phyloP scores from a whole-genome alignment of 1,284 basidiomycete genomes.

The Thecaphora thlaspeos region DNA sequence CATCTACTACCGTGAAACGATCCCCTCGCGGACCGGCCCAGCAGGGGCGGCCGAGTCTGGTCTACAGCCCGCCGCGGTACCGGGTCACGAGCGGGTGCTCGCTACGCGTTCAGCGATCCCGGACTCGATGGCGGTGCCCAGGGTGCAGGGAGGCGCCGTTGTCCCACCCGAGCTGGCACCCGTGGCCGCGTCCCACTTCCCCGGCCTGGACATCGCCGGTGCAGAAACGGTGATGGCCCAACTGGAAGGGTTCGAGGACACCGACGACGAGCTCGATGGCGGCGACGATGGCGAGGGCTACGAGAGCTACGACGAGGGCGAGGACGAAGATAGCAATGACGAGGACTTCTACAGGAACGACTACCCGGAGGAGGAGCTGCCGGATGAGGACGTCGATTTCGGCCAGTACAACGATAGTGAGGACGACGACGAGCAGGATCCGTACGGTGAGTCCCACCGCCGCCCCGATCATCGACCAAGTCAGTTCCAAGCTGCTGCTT shows the following conservation, averaged over 20 bases:
- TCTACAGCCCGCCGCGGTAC: conserved; percentile 20
- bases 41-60: conserved; percentile 22
- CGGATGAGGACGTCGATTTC: conserved; percentile 36
- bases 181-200: conserved; percentile 10
- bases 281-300: conserved; percentile 20
- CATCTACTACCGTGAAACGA: conserved; percentile 49
- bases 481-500: neutral
- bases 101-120: conserved; percentile 9
- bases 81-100: conserved; percentile 21
- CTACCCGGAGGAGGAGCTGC: conserved; percentile 49
- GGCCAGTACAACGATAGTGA: conserved; percentile 17
- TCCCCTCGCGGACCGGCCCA: conserved; percentile 27
- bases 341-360: conserved; percentile 56
- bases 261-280: conserved; percentile 27
- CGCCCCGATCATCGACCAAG: neutral
- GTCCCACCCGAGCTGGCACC: conserved; percentile 18
- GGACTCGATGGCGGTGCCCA: conserved; percentile 20
- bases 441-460: conserved; percentile 22
- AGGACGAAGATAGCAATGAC: conserved; percentile 55
- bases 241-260: conserved; percentile 26
- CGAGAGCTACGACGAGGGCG: conserved; percentile 46
- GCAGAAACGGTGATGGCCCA: conserved; percentile 21
- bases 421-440: conserved; percentile 28
- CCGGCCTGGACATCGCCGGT: conserved; percentile 22
- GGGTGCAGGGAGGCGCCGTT: conserved; percentile 28